Percentiles rank a stretch among this genome's conserved stretches.
Evolutionary conservation across 106 monocot genomes (phyloP).

Genomic region (Platanthera guangdongensis): DNA sequence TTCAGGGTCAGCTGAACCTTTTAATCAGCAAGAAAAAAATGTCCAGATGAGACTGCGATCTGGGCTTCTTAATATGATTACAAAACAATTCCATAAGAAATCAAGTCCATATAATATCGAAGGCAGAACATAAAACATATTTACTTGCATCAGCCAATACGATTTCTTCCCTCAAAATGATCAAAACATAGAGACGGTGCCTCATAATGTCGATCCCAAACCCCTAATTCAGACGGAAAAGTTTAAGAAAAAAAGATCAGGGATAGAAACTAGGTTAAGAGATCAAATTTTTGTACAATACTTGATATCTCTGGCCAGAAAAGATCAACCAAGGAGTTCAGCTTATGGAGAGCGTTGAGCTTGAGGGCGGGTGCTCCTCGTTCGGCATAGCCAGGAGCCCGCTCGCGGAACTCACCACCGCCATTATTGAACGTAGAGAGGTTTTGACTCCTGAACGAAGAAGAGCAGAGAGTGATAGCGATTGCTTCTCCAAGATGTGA

Average conservation of each 20-base stretch:
- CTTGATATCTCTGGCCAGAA: constrained; percentile 98
- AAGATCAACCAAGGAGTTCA: constrained; percentile 71
- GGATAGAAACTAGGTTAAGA: not conserved
- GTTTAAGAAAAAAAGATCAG: no score
- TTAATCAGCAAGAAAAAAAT: not conserved
- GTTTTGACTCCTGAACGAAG: not conserved
- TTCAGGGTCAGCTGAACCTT: not conserved
- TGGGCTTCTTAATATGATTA: not conserved
- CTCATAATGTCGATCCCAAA: not conserved
- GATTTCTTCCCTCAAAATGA: no score
- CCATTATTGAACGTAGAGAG: constrained; percentile 11
- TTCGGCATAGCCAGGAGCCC: constrained; percentile 75
- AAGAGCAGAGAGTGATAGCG: no score
- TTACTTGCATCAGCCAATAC: no score
- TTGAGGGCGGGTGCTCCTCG: constrained; percentile 67
- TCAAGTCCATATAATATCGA: not conserved
- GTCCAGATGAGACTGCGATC: not conserved
- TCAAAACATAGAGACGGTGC: not conserved
- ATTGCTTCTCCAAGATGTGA: no score
- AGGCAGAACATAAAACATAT: not conserved
- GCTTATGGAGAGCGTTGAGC: constrained; percentile 70
- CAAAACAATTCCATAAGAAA: not conserved
- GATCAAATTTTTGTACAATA: constrained; percentile 63
- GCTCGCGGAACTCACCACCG: constrained; percentile 70
- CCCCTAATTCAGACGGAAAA: constrained; percentile 2